These are phyloP conservation scores for Fusarium sp. DNA, from an alignment of 2,329 filamentous ascomycete genomes.

Conservation along the genomic window DNA sequence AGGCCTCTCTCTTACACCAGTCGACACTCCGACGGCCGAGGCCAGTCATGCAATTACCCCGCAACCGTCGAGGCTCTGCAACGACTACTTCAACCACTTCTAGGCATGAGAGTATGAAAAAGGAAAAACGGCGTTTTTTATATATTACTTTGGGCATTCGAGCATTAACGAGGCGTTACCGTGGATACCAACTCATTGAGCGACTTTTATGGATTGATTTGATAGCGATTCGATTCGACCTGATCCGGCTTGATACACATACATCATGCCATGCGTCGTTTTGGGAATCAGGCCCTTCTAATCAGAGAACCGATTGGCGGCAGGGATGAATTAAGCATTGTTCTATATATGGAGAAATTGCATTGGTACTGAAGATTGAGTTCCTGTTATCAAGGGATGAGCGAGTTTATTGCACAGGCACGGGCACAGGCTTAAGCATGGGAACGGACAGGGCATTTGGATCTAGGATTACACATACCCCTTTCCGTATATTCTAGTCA, in stretches of 20 bases:
- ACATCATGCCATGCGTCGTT: conserved; percentile 32
- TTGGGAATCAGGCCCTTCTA: conserved; percentile 28
- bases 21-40: conserved; percentile 43
- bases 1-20: conserved; percentile 47
- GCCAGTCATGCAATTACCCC: conserved; percentile 33
- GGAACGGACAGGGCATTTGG: conserved; percentile 32
- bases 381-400: conserved; percentile 19
- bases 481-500: conserved; percentile 48
- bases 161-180: conserved; percentile 36
- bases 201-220: conserved; percentile 36
- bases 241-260: conserved; percentile 39
- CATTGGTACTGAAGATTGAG: conserved; percentile 4
- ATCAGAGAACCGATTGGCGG: conserved; percentile 19
- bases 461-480: conserved; percentile 49
- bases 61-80: conserved; percentile 36
- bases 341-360: conserved; percentile 27
- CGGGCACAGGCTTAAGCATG: conserved; percentile 20
- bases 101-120: conserved; percentile 38
- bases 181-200: conserved; percentile 43
- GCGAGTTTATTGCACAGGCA: not conserved
- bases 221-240: conserved; percentile 40
- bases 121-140: conserved; percentile 38
- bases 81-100: conserved; percentile 47
- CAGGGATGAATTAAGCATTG: conserved; percentile 27
- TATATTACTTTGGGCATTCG: conserved; percentile 27